Evolutionary conservation across 805 yeast species (phyloP), one percentile per base, ranked within the genome.

Genomic region (Candida nanaspora): DNA sequence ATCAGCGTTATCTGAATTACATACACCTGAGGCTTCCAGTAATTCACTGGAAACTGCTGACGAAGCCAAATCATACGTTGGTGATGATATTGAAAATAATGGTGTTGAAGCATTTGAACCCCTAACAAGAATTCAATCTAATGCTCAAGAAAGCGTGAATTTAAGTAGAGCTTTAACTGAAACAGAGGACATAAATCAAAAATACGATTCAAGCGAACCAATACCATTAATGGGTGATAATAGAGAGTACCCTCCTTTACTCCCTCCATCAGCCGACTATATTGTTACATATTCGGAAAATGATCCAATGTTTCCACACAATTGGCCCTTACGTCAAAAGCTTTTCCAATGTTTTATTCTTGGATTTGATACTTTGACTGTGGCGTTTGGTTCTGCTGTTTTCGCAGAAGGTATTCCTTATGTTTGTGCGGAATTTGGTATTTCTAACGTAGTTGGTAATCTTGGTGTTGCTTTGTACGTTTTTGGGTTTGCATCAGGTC

Each of bases 401-500:
- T 86, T 80, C 53, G 76, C 95, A 1, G 69, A 82, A 23, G 83
- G 81, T 4, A 66, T 76, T 10, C 52, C 60, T 0, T 71, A 60
- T 18, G 52, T 87, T 26, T 59, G 72, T 47, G 63, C 48, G 37
- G 61, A 70, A 31, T 89, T 61, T 60, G 74, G 74, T 43, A 78
- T 89, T 37, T 81, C 84, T 33, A 46, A 53, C 6, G 83, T 78
- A 10, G 89, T 80, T n/a, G 82, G 83, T 13, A 73, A 85, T 19
- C 69, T 91, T 36, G 84, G 86, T 42, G 72, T 87, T 9, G 79
- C 96, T 0, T 68, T 88, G 21, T 89, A 77, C 52, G 96, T 89
- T n/a, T 61, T 87, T 33, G 98, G 97, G 10, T 91, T 88, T 62
- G 97, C 96, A 1, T 73, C 86, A 1, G 96, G 97, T 16, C 98